Evolutionary conservation across 805 yeast species (phyloP), one percentile per base, ranked within the genome.

Genomic region (Ogataea degrootiae): DNA sequence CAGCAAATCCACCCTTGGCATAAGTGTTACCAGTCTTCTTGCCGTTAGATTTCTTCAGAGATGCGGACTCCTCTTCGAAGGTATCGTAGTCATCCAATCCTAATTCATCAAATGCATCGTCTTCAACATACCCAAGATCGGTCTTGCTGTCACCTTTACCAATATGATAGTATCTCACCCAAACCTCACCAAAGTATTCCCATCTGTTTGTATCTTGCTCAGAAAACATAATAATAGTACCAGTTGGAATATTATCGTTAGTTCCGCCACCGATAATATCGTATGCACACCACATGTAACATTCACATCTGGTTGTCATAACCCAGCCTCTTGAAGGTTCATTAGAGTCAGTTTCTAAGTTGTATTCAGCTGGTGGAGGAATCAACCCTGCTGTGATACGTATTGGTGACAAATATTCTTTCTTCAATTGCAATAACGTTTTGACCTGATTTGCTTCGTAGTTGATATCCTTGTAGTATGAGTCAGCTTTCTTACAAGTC

Each of bases 201-300:
- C 71, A 75, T 42, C 65, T 61, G 15, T 59, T 62, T 11, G 62
- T 61, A 34, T 62, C 61, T 3, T 50, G 42, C 2, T 61, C 49
- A n/a, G 59, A 56, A 45, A 65, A 72, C 38, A 68, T 67, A 29
- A 80, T 67, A 22, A 78, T 52, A 17, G 63, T 60, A n/a, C 87
- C 86, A 6, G 55, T 55, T 42, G 71, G 72, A 39, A 66, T 64
- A 33, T 68, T 70, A 33, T 65, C 67, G 36, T 65, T 70, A 12
- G 60, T 29, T 19, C 68, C 70, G 2, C 77, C 82, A 17, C 85
- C 85, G 50, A 80, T 68, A 19, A 67, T 59, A 49, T 79, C 79
- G 58, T 77, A 79, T 0, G 83, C 85, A 68, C 85, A 80, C 80
- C 84, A 81, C 17, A 75, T 56, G 56, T 81, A 81, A 17, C 73